These are phyloP conservation scores for Aspergillus thermomutatus DNA, from an alignment of 2,329 filamentous ascomycete genomes.

Conservation along the genomic window DNA sequence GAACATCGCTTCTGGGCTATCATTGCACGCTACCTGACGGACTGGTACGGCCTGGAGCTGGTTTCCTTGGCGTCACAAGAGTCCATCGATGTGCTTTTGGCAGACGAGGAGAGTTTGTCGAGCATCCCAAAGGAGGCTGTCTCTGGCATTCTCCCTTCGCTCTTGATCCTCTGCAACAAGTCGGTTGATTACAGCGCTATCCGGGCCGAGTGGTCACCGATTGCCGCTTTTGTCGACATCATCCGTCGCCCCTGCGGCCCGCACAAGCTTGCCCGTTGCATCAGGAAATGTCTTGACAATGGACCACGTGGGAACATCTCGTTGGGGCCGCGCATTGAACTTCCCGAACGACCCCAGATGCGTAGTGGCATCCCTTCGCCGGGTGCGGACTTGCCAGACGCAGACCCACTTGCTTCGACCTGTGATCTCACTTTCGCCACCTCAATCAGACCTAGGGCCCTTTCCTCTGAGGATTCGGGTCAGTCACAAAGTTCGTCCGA, in stretches of 20 bases:
- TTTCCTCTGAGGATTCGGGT: background rate
- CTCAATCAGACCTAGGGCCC: background rate
- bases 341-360: slow-evolving; percentile 8
- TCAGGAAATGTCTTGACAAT: slow-evolving; percentile 29
- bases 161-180: slow-evolving; percentile 38
- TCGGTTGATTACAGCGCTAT: slow-evolving; percentile 32
- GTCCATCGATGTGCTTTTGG: slow-evolving; percentile 35
- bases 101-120: slow-evolving; percentile 29
- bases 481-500: slow-evolving; percentile 4
- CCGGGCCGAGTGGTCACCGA: slow-evolving; percentile 24
- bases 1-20: slow-evolving; percentile 23
- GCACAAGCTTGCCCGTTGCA: slow-evolving; percentile 39
- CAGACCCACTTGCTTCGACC: background rate
- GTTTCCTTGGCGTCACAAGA: slow-evolving; percentile 24
- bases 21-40: slow-evolving; percentile 30
- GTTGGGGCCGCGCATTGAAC: slow-evolving; percentile 11
- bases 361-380: background rate
- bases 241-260: slow-evolving; percentile 40
- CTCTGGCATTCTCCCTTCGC: slow-evolving; percentile 22
- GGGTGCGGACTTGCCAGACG: background rate
- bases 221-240: slow-evolving; percentile 35
- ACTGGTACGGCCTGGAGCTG: slow-evolving; percentile 38
- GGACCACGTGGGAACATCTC: slow-evolving; percentile 5
- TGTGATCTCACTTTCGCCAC: slow-evolving; percentile 5
- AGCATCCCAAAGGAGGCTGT: slow-evolving; percentile 15